Base-by-base conservation (phyloP, 306 rosid species). In the Begonia loranthoides region DNA sequence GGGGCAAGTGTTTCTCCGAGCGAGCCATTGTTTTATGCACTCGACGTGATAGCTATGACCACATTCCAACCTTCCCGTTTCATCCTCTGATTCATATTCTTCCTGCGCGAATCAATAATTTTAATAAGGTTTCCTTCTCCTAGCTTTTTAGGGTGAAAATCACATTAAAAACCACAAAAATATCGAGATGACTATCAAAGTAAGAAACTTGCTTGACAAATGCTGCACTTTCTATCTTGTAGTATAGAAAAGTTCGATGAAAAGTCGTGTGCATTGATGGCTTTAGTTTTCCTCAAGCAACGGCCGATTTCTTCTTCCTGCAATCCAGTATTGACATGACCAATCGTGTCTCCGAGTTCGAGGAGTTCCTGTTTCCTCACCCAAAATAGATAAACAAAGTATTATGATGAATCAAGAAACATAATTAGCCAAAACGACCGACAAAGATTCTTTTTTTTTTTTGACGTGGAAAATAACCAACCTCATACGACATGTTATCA, bases 401-500 rank as follows among this genome's bases (percentile, higher is more conserved):
- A 12, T 34, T 21, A 41, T 3, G 69, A 53, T 43, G 50, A 41
- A 19, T n/a, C 9, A 45, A 51, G 41, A 39, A 50, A 28, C 36
- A 7, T 28, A 4, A 28, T 28, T 28, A 4, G 8, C 5, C 9
- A 1, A 7, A 28, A 28, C 9, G 36, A 28, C 36, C 9, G 36
- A 22, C 28, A 22, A n/a, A n/a, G n/a, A n/a, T 22, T 22, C 4
- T 28, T 28, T 28, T 28, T 24, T 6, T 24, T 28, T 13, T 21
- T 10, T 4, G 6, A 2, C 12, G 36, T n/a, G 59, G 12, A 40
- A 65, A 51, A 43, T n/a, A 24, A 50, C 59, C 8, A 39, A 79
- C 97, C 87, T 89, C 97, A 6, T 90, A 90, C 10, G 99, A 72
- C 99, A 90, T 90, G 74, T 75, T 54, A 69, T 90, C 99, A 16